Evolutionary conservation across 352 stramenopile species (phyloP), one percentile per base, ranked within the genome.

Genomic region (Pythium sukuiense): DNA sequence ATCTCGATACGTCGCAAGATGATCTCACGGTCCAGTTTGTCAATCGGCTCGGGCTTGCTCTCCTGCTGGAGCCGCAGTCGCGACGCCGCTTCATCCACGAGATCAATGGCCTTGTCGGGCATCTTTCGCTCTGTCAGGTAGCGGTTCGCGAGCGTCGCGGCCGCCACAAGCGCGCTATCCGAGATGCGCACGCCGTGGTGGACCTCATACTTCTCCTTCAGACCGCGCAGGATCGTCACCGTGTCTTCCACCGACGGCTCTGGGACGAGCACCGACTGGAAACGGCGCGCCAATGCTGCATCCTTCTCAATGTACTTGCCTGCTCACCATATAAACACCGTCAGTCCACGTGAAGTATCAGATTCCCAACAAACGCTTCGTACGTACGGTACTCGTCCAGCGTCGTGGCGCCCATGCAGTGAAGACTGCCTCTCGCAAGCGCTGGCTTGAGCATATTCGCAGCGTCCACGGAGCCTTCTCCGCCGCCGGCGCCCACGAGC

Each of bases 391-490:
- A 99, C 74, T 99, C 98, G 56, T 99, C 95, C 11, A 98, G 48
- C 2, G 98, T 99, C 1, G 97, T 99, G 9, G 97, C 97, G 58
- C 98, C 98, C 63, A 99, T 98, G 81, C 96, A 98, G 11, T 93
- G 91, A 27, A 99, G 78, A 67, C 98, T 90, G 24, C 97, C 97
- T 45, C 97, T 85, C 37, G 98, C 97, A 2, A 99, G 76, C 87
- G 98, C 97, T 0, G 97, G 97, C 73, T 99, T 99, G 27, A 99
- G 76, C 55, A 99, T 63, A 69, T 99, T 99, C 8, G 96, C 93
- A 30, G 97, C 98, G 63, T 99, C 96, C 97, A 99, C 99, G 0
- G 97, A 85, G 39, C 94, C 93, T 8, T 82, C 88, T 0, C 79
- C 93, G 48, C 90, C 87, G 6, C 97, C 98, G 18, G 97, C 97